Percentiles rank a stretch among this genome's conserved stretches.
phyloP scores from a whole-genome alignment of 768 basidiomycete genomes.

The Tylopilus subfusipes region DNA sequence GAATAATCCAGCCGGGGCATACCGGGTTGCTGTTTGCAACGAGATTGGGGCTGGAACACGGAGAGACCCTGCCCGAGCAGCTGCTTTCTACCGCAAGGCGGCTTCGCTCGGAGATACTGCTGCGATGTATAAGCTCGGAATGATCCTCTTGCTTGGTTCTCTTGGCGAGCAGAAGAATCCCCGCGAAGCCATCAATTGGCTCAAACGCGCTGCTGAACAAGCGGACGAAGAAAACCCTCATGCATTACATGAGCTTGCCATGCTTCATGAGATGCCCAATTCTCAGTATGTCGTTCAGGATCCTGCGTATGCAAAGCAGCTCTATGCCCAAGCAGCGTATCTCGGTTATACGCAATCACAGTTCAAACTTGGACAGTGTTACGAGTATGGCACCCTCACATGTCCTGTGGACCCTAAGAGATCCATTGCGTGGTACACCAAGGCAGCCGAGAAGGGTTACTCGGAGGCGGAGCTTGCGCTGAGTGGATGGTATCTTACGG shows the following conservation, averaged over 20 bases:
- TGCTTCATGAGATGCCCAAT: conserved; percentile 72
- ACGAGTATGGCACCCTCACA: conserved; percentile 84
- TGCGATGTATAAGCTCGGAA: conserved; percentile 99
- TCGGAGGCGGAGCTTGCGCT: conserved; percentile 92
- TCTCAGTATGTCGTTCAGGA: conserved; percentile 73
- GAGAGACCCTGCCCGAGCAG: conserved; percentile 81
- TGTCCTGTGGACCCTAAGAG: conserved; percentile 92
- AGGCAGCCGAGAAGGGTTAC: conserved; percentile 95
- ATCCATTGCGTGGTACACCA: conserved; percentile 98
- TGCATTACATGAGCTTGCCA: conserved; percentile 91
- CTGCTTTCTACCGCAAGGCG: conserved; percentile 95
- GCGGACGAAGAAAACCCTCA: conserved; percentile 99
- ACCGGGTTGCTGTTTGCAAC: conserved; percentile 97
- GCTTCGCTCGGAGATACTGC: conserved; percentile 95
- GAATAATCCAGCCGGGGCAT: conserved; percentile 91
- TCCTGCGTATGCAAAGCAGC: conserved; percentile 74
- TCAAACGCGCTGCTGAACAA: conserved; percentile 92
- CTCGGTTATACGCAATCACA: conserved; percentile 92
- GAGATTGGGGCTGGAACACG: conserved; percentile 97
- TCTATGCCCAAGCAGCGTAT: conserved; percentile 89
- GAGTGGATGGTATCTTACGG: conserved; percentile 98
- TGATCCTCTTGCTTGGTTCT: conserved; percentile 85
- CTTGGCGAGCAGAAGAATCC: conserved; percentile 82
- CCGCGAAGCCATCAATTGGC: conserved; percentile 91
- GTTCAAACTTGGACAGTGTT: conserved; percentile 93